Percentiles rank a stretch among this genome's conserved stretches.
Conservation (phyloP, 768 basidiomycete genomes). For the Thelephora aurantiotincta region DNA sequence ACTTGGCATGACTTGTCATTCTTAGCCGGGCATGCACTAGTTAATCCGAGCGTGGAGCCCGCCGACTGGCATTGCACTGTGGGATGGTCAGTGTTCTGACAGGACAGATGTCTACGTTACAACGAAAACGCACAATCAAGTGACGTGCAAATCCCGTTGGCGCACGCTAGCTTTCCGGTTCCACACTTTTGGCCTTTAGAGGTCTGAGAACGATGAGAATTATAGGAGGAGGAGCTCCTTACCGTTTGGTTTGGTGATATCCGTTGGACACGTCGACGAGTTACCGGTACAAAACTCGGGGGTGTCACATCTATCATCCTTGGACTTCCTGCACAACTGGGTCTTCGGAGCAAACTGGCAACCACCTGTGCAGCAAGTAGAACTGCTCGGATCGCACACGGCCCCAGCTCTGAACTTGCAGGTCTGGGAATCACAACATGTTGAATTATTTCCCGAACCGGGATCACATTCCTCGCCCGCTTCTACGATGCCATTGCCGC, state of each 20-base stretch:
- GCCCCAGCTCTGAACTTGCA: conserved; percentile 66
- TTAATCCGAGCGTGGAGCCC: conserved; percentile 58
- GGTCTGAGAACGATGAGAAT: conserved; percentile 1
- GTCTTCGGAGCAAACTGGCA: conserved; percentile 58
- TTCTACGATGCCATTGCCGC: conserved; percentile 76
- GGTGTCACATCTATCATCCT: conserved; percentile 54
- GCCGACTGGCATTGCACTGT: conserved; percentile 64
- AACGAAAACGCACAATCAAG: conserved; percentile 33
- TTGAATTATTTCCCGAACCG: conserved; percentile 38
- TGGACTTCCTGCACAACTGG: conserved; percentile 57
- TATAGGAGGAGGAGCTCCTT: conserved; percentile 6
- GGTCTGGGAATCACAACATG: conserved; percentile 61
- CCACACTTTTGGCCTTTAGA: conserved; percentile 52
- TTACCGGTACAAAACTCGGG: conserved; percentile 67
- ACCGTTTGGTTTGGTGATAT: conserved; percentile 52
- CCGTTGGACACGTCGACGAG: conserved; percentile 56
- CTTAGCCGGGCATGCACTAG: conserved; percentile 47
- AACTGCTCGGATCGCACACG: conserved; percentile 66
- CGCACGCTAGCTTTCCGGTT: conserved; percentile 47
- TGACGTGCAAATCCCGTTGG: conserved; percentile 69
- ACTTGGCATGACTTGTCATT: conserved; percentile 62
- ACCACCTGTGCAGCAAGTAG: conserved; percentile 55
- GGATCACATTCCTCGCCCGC: conserved; percentile 83
- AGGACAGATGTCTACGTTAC: not conserved
- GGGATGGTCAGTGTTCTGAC: too few species aligned